A percentile compares a stretch with the other conserved stretches of the same genome.
phyloP scores from a whole-genome alignment of 2,329 filamentous ascomycete species.

The Aspergillus sergii region DNA sequence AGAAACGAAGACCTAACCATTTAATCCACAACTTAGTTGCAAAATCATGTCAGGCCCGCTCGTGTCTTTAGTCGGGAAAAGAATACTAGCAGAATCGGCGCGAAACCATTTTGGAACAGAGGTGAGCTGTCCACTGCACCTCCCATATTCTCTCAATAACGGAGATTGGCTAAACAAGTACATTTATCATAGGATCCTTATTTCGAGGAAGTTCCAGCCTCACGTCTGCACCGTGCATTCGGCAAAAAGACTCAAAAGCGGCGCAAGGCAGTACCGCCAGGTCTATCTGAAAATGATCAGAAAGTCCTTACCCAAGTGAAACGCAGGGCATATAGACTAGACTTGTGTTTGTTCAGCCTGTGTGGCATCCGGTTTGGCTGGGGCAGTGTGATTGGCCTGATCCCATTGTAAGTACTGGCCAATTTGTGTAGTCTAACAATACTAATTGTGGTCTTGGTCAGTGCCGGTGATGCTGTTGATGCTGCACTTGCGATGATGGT shows the following conservation, averaged over 20 bases:
- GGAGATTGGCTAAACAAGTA: slow-evolving; percentile 6
- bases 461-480: slow-evolving; percentile 75
- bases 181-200: slow-evolving; percentile 72
- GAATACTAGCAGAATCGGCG: slow-evolving; percentile 40
- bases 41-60: slow-evolving; percentile 32
- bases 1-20: neutral
- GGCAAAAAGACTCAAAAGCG: slow-evolving; percentile 76
- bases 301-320: slow-evolving; percentile 84
- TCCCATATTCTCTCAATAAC: slow-evolving; percentile 5
- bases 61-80: slow-evolving; percentile 34
- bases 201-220: slow-evolving; percentile 79
- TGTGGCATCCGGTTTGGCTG: slow-evolving; percentile 85
- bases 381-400: slow-evolving; percentile 79
- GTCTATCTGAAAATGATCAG: slow-evolving; percentile 80
- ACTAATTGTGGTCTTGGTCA: slow-evolving; percentile 33
- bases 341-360: slow-evolving; percentile 80
- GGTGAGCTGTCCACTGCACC: slow-evolving; percentile 25
- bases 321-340: slow-evolving; percentile 79
- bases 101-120: slow-evolving; percentile 47
- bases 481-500: slow-evolving; percentile 74
- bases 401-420: slow-evolving; percentile 72
- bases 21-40: neutral
- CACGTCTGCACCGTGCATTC: slow-evolving; percentile 65
- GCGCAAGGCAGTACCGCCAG: slow-evolving; percentile 80
- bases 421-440: neutral